Evolutionary conservation across 768 basidiomycete genomes (phyloP).

Genomic region (Lactarius sp.): DNA sequence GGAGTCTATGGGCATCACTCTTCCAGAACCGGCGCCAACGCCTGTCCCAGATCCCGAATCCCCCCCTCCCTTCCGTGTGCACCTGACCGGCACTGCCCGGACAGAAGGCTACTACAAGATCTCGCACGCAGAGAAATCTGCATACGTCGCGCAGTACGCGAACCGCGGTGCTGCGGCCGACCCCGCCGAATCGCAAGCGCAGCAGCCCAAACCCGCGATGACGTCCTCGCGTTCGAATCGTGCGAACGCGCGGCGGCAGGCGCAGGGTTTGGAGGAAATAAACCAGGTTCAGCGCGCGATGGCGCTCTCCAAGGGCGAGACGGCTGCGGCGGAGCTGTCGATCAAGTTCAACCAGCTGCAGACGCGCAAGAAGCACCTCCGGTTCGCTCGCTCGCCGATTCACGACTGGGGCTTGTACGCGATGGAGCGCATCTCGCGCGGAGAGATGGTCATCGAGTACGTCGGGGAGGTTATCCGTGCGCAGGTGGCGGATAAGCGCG

Average conservation of each 20-base stretch:
- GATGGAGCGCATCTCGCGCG: slow-evolving; percentile 88
- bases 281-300: slow-evolving; percentile 83
- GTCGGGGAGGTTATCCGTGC: slow-evolving; percentile 96
- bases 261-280: slow-evolving; percentile 91
- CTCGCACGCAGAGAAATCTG: slow-evolving; percentile 83
- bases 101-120: slow-evolving; percentile 97
- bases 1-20: slow-evolving; percentile 31
- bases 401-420: slow-evolving; percentile 99
- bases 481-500: slow-evolving; percentile 92
- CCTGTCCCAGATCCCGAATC: slow-evolving; percentile 37
- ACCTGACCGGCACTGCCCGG: slow-evolving; percentile 81
- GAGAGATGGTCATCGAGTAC: slow-evolving; percentile 99
- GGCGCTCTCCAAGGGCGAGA: slow-evolving; percentile 70
- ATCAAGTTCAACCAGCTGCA: slow-evolving; percentile 99
- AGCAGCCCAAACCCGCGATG: slow-evolving; percentile 49
- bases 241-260: slow-evolving; percentile 86
- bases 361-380: slow-evolving; percentile 94
- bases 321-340: slow-evolving; percentile 60
- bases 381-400: slow-evolving; percentile 91
- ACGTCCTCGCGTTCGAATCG: slow-evolving; percentile 85
- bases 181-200: slow-evolving; percentile 42
- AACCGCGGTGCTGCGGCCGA: slow-evolving; percentile 46
- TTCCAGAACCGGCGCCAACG: slow-evolving; percentile 28
- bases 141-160: slow-evolving; percentile 87
- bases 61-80: slow-evolving; percentile 60